Evolutionary conservation across 2,329 filamentous ascomycete genomes (phyloP).

Genomic region (Gliomastix tumulicola): DNA sequence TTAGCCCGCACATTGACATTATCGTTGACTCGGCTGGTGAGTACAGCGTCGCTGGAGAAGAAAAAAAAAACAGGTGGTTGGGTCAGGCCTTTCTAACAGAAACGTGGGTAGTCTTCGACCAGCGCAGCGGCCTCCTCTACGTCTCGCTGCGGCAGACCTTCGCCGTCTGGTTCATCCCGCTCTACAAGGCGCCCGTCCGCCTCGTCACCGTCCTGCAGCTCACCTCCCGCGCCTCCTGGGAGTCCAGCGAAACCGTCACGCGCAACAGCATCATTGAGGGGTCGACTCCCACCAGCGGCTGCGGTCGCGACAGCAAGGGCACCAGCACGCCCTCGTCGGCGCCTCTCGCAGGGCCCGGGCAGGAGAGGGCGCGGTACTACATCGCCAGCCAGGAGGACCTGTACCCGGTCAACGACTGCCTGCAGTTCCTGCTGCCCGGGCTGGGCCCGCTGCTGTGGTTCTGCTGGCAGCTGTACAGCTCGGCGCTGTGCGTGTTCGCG

Average conservation of each 20-base stretch:
- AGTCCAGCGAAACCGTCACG: slow-evolving; percentile 9
- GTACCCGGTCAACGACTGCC: slow-evolving; percentile 69
- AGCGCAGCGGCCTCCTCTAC: slow-evolving; percentile 60
- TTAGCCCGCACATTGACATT: slow-evolving; percentile 67
- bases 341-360: slow-evolving; percentile 7
- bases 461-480: slow-evolving; percentile 56
- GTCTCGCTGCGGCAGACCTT: slow-evolving; percentile 70
- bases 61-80: too few relatives aligned
- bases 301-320: not conserved
- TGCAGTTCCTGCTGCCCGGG: slow-evolving; percentile 63
- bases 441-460: slow-evolving; percentile 48
- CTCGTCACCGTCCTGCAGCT: slow-evolving; percentile 65
- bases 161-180: slow-evolving; percentile 68
- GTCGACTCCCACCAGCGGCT: slow-evolving; percentile 7
- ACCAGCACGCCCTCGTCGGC: not conserved
- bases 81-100: too few relatives aligned
- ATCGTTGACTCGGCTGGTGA: slow-evolving; percentile 52
- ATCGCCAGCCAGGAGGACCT: slow-evolving; percentile 74
- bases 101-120: slow-evolving; percentile 54
- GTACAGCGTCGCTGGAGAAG: too few relatives aligned
- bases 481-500: slow-evolving; percentile 56
- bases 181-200: slow-evolving; percentile 61
- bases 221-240: slow-evolving; percentile 29
- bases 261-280: slow-evolving; percentile 3
- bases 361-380: slow-evolving; percentile 46